Base-by-base conservation (phyloP, 129 eudicot genomes). In the Helichrysum umbraculigerum region DNA sequence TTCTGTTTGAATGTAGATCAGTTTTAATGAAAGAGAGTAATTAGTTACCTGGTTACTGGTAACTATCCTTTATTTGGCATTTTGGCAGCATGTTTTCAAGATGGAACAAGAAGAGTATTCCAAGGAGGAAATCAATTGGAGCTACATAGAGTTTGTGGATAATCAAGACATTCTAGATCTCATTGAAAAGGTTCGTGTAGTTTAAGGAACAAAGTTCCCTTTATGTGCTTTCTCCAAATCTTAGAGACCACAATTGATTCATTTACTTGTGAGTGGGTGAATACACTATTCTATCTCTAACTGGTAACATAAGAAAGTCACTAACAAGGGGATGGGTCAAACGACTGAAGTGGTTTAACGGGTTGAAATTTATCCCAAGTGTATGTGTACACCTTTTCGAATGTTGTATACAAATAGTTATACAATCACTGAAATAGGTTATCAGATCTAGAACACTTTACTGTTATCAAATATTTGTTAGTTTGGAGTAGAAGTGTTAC, bases 101-200 rank as follows among this genome's bases (percentile, higher is more conserved):
- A 90, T 93, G 98, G 98, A 93, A 79, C 98, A 93, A 85, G 98
- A 93, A 85, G 92, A 88, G 68, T 93, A 93, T 74, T 84, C 85
- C 6, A 88, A 79, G 69, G 98, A 93, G 83, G 96, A 88, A 83
- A 93, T 93, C 79, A 86, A 93, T 72, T 93, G 98, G 98, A 93
- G 98, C 80, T 93, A 90, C 76, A 93, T 93, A 57, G 98, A 93
- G 83, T 92, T 92, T n/a, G n/a, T n/a, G n/a, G n/a, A n/a, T n/a
- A n/a, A n/a, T n/a, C n/a, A n/a, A n/a, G n/a, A n/a, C n/a, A n/a
- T n/a, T 79, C 90, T 92, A 56, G 98, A 90, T 88, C 98, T 92
- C 77, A 92, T 93, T 79, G 98, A 93, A 78, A 93, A 90, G 96
- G 98, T 93, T 57, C 12, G 60, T 54, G 37, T 30, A 56, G 63